A percentile compares a stretch with the other conserved stretches of the same genome.
Conservation (phyloP, 2,329 filamentous ascomycete species). For the Coniochaeta sp. region DNA sequence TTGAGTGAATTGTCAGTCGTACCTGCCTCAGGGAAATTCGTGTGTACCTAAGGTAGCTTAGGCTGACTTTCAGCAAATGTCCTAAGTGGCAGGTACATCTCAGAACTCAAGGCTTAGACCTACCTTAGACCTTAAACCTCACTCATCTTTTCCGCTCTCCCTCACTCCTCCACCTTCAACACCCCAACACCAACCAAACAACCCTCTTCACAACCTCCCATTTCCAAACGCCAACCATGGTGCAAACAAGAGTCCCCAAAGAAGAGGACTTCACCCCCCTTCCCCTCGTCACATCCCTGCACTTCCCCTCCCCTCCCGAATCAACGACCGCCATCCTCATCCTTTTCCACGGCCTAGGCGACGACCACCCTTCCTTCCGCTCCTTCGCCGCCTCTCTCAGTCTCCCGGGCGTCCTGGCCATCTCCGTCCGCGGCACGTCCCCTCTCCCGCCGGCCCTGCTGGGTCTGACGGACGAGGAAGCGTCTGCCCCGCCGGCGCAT, state of each 20-base stretch:
- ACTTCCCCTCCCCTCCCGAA: slow-evolving; percentile 47
- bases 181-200: no score
- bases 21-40: no score
- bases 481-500: slow-evolving; percentile 20
- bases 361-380: slow-evolving; percentile 62
- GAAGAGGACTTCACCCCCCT: slow-evolving; percentile 41
- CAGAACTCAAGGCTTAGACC: no score
- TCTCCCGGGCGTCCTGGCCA: slow-evolving; percentile 69
- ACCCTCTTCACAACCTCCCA: no score
- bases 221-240: no score
- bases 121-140: no score
- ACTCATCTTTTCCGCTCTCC: no score
- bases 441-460: slow-evolving; percentile 63
- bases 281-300: slow-evolving; percentile 32
- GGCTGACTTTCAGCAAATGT: no score
- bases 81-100: no score
- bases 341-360: slow-evolving; percentile 79
- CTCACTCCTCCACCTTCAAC: not conserved
- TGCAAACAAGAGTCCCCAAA: slow-evolving; percentile 41
- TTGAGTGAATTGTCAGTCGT: no score
- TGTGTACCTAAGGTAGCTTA: no score
- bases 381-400: slow-evolving; percentile 60
- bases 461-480: slow-evolving; percentile 26
- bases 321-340: slow-evolving; percentile 69
- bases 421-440: slow-evolving; percentile 66